A percentile compares a stretch with the other conserved stretches of the same genome.
phyloP scores from a whole-genome alignment of 2,329 filamentous ascomycete species.

The Botrytis fabae region DNA sequence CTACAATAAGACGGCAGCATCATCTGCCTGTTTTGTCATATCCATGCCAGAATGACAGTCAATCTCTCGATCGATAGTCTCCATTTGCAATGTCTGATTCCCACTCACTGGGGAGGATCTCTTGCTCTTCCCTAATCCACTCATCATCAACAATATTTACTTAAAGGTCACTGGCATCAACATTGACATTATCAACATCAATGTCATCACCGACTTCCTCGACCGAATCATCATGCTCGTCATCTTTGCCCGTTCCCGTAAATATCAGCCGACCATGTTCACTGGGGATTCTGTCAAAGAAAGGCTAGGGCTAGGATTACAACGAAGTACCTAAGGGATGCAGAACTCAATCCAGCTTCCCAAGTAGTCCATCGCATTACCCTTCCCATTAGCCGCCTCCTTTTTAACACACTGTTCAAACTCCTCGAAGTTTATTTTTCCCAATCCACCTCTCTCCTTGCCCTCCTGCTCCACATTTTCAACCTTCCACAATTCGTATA shows the following conservation, averaged over 20 bases:
- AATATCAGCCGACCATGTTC: background rate
- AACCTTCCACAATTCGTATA: slow-evolving; percentile 33
- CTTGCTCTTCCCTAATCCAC: background rate
- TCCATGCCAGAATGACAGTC: background rate
- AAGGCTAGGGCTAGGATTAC: background rate
- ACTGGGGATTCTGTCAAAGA: background rate
- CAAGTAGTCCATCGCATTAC: slow-evolving; percentile 72
- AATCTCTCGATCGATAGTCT: background rate
- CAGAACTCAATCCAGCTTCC: slow-evolving; percentile 89
- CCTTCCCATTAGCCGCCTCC: slow-evolving; percentile 50
- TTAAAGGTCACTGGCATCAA: background rate
- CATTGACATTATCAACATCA: background rate
- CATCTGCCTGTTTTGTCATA: background rate
- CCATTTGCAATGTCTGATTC: background rate
- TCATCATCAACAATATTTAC: background rate
- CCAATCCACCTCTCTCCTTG: slow-evolving; percentile 72
- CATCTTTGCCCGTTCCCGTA: background rate
- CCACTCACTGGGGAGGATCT: background rate
- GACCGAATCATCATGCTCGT: background rate
- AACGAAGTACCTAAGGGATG: slow-evolving; percentile 48
- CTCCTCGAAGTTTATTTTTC: slow-evolving; percentile 74
- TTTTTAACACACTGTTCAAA: slow-evolving; percentile 74
- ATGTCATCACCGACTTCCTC: background rate
- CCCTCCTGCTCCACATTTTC: slow-evolving; percentile 54
- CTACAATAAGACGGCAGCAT: background rate